Evolutionary conservation across 2,329 filamentous ascomycete species (phyloP), one percentile per base, ranked within the genome.

Genomic region (Colletotrichum tropicicola): DNA sequence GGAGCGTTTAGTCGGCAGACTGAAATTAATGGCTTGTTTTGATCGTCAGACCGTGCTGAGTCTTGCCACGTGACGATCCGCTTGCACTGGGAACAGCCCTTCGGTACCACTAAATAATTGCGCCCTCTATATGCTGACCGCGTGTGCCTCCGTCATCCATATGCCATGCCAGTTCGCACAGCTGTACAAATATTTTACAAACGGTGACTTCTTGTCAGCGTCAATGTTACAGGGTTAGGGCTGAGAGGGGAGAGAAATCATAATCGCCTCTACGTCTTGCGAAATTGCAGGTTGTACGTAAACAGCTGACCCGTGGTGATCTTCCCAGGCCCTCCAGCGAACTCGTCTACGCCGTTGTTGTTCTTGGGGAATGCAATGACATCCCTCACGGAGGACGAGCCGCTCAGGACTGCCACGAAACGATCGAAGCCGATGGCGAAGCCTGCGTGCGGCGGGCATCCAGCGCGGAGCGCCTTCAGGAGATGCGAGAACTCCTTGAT

Each of bases 311-410:
- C 85, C 62, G 87, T 79, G 0, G 85, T 92, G 68, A 97, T 83
- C 68, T 76, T 77, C 53, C 89, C 89, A 0, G 96, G 96, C 67
- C 92, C 92, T 70, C 88, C 89, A 3, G 97, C 93, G 77, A 97
- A 87, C 60, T 89, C 78, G 79, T 99, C 96, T 73, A 97, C 92
- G 1, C 96, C 94, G 75, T 90, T 94, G 66, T 93, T 94, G 67
- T 89, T 94, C 83, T 99, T 99, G 0, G 96, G 97, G 73, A 99
- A 99, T 0, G 94, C 94, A 77, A 99, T 98, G 2, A 99, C 95
- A 79, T 99, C 95, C 65, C 92, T 84, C 3, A 99, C 91, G 2
- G 91, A 94, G 10, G 91, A 85, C 30, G 87, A 90, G 2, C 90
- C 91, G 21, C 91, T 87, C 83, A 99, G 87, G 1, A 97, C 82